Evolutionary conservation across 2,329 filamentous ascomycete genomes (phyloP).

Genomic region (Neofusicoccum sp.): DNA sequence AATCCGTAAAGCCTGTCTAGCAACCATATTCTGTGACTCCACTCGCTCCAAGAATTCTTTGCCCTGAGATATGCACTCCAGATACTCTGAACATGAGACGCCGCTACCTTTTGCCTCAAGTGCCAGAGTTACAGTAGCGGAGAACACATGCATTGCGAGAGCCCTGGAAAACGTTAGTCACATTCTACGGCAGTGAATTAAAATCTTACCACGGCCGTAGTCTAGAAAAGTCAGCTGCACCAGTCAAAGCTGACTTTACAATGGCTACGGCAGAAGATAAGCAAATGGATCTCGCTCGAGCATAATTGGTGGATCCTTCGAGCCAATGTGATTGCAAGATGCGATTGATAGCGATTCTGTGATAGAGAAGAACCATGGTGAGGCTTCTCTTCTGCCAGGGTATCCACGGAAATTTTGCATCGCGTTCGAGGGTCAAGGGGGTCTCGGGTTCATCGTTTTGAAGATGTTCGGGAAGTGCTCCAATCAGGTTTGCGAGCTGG

Average conservation of each 20-base stretch:
- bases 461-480: slow-evolving; percentile 20
- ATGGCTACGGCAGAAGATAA: slow-evolving; percentile 19
- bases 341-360: slow-evolving; percentile 21
- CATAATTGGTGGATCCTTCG: slow-evolving; percentile 21
- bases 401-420: slow-evolving; percentile 19
- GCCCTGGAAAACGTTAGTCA: slow-evolving; percentile 6
- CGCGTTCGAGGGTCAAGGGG: neutral
- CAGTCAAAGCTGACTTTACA: slow-evolving; percentile 13
- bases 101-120: slow-evolving; percentile 16
- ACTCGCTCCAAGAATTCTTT: slow-evolving; percentile 14
- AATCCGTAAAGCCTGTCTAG: slow-evolving; percentile 18
- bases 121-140: slow-evolving; percentile 19
- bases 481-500: slow-evolving; percentile 20
- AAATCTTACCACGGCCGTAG: slow-evolving; percentile 20
- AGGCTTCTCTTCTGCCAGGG: slow-evolving; percentile 20
- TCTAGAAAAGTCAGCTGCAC: slow-evolving; percentile 7
- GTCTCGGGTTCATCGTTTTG: slow-evolving; percentile 16
- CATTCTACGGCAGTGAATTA: neutral
- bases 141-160: slow-evolving; percentile 21
- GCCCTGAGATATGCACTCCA: slow-evolving; percentile 9
- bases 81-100: neutral
- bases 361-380: slow-evolving; percentile 21
- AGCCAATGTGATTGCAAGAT: slow-evolving; percentile 21
- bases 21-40: slow-evolving; percentile 20
- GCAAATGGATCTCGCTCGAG: slow-evolving; percentile 21